Conservation (phyloP, 345 rosid genomes). For the Brassica incana region DNA sequence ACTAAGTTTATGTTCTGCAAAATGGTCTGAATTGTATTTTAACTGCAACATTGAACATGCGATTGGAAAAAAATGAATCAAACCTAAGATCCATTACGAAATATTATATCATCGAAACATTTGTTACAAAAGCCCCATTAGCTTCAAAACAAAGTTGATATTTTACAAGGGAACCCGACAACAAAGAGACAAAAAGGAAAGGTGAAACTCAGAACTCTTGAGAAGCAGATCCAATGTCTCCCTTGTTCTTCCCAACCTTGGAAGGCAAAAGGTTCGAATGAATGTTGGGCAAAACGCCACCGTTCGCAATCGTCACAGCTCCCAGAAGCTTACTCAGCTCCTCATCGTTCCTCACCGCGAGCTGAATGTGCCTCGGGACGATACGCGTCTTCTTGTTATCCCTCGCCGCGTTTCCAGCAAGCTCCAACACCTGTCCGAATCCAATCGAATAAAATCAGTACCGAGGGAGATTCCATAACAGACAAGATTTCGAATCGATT, state of each 20-base stretch:
- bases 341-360: slow-evolving; percentile 79
- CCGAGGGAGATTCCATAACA: background rate
- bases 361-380: slow-evolving; percentile 72
- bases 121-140: background rate
- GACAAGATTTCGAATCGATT: background rate
- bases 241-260: slow-evolving; percentile 59
- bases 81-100: background rate
- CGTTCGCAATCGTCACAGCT: slow-evolving; percentile 71
- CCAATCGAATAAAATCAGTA: background rate
- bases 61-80: background rate
- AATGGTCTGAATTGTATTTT: background rate
- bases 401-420: slow-evolving; percentile 80
- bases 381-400: slow-evolving; percentile 78
- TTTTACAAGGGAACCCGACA: background rate
- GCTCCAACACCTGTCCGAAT: slow-evolving; percentile 55
- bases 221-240: slow-evolving; percentile 66
- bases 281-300: slow-evolving; percentile 70
- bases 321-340: slow-evolving; percentile 69
- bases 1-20: background rate
- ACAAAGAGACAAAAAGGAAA: background rate
- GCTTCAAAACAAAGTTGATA: background rate
- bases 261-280: slow-evolving; percentile 57
- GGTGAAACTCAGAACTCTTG: slow-evolving; percentile 49
- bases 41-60: background rate
- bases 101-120: background rate